Conservation (phyloP, 352 stramenopile species). For the Globisporangium irregulare region DNA sequence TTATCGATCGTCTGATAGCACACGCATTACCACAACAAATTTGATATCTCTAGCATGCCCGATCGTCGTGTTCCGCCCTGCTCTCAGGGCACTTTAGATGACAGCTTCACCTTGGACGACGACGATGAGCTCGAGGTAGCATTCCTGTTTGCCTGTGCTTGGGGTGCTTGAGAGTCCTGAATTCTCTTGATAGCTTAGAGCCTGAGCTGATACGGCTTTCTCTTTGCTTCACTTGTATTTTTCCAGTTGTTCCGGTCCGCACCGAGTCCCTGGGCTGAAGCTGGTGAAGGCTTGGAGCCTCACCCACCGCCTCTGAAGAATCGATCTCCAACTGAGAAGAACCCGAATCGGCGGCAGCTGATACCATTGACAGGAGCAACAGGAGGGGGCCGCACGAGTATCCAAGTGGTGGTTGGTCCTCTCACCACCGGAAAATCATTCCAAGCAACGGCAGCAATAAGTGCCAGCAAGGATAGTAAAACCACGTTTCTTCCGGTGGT, state of each 20-base stretch:
- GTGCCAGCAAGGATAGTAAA: neutral
- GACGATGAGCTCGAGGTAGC: slow-evolving; percentile 14
- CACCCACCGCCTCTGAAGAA: neutral
- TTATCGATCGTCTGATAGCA: too few relatives aligned
- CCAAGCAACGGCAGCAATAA: neutral
- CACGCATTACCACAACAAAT: neutral
- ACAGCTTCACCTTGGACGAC: neutral
- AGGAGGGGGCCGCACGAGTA: neutral
- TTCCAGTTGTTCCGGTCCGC: slow-evolving; percentile 12
- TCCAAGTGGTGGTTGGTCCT: neutral
- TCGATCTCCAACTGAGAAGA: neutral
- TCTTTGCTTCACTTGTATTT: neutral
- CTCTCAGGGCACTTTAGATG: neutral
- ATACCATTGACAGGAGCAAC: neutral
- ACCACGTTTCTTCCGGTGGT: slow-evolving; percentile 13
- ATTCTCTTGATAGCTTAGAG: neutral
- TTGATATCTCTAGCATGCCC: neutral
- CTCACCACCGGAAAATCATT: neutral
- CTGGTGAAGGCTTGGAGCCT: slow-evolving; percentile 5
- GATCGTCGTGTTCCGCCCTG: neutral
- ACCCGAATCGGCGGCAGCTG: neutral
- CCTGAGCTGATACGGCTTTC: neutral
- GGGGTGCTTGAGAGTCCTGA: neutral
- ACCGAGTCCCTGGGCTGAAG: slow-evolving; percentile 14
- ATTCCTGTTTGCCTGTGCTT: neutral